Conservation (phyloP, 2,329 filamentous ascomycete genomes). For the Ceratocystis diversiconidia region DNA sequence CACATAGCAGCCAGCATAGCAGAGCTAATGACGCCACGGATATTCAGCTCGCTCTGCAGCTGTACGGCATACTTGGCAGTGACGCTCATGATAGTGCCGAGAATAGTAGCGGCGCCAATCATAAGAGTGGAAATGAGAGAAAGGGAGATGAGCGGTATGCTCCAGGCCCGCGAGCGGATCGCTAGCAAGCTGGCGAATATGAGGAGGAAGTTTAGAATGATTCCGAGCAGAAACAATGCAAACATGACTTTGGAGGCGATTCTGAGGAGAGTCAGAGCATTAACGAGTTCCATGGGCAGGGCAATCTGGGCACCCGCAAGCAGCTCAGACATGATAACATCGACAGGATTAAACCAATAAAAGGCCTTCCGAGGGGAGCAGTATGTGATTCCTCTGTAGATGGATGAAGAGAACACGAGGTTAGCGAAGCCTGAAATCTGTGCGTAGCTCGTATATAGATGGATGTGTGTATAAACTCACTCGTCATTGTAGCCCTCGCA, state of each 20-base stretch:
- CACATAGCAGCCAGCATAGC: slow-evolving; percentile 85
- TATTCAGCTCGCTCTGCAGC: slow-evolving; percentile 59
- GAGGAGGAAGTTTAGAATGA: slow-evolving; percentile 56
- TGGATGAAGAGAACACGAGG: neutral
- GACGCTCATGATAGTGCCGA: slow-evolving; percentile 72
- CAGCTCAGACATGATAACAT: slow-evolving; percentile 66
- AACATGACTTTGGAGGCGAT: slow-evolving; percentile 78
- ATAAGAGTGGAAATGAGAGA: slow-evolving; percentile 53
- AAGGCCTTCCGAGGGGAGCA: slow-evolving; percentile 57
- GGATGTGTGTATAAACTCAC: slow-evolving; percentile 25
- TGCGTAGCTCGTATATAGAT: neutral
- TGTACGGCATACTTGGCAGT: slow-evolving; percentile 68
- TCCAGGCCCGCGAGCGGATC: slow-evolving; percentile 41
- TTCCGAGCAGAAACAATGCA: slow-evolving; percentile 62
- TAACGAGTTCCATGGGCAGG: slow-evolving; percentile 57
- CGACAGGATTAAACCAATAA: slow-evolving; percentile 86
- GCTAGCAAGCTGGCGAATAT: slow-evolving; percentile 50
- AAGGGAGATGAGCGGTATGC: slow-evolving; percentile 53
- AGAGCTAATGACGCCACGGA: slow-evolving; percentile 52
- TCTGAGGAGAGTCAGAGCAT: slow-evolving; percentile 59
- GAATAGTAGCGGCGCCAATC: slow-evolving; percentile 53
- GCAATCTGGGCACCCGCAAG: slow-evolving; percentile 71
- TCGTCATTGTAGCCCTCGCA: slow-evolving; percentile 70
- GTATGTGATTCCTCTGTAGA: slow-evolving; percentile 49
- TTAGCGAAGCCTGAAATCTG: neutral